Base-by-base conservation (phyloP, 176 grass and related monocot species). In the Aegilops tauschii region DNA sequence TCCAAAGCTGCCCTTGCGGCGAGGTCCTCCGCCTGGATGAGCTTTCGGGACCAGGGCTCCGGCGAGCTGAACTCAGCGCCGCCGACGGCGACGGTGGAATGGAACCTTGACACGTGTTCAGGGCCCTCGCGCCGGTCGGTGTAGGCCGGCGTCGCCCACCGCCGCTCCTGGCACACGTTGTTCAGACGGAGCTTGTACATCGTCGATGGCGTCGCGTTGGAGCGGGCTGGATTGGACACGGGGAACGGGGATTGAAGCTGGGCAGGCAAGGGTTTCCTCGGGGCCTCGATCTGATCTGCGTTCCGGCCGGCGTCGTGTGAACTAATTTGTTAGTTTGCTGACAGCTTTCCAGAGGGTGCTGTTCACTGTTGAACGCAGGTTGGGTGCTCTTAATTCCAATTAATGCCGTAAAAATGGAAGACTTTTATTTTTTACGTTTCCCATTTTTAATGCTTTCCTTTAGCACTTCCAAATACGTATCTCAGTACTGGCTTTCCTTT, bases 131-230 rank as follows among this genome's bases (percentile, higher is more conserved):
- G 40, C 18, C 42, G 52, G 67, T 37, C 39, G 9, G 78, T 29
- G 91, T 92, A 95, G 67, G 78, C 12, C 73, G 95, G 95, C 56
- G 77, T 70, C 65, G 27, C n/a, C 93, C 93, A 98, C 44, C 77
- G 89, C 86, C 49, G 89, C 83, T 76, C 69, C 5, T 93, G 89
- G 91, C 95, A 98, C 59, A 98, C 77, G 52, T 92, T 84, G 37
- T 95, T 91, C n/a, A 98, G 73, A 32, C 16, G 56, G 39, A 81
- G 84, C 14, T 52, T 98, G 87, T 84, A 81, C 95, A 98, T 98
- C 14, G 16, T 52, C 14, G 49, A 52, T 52, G 13, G 49, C 14
- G 49, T 52, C 49, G 50, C 50, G 14, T 54, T 18, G 50, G 50
- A 54, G 50, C 0, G 0, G 50, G 16, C 16, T 54, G 16, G 50